phyloP scores from a whole-genome alignment of 345 rosid genomes.

The Euphorbia pulcherrima region DNA sequence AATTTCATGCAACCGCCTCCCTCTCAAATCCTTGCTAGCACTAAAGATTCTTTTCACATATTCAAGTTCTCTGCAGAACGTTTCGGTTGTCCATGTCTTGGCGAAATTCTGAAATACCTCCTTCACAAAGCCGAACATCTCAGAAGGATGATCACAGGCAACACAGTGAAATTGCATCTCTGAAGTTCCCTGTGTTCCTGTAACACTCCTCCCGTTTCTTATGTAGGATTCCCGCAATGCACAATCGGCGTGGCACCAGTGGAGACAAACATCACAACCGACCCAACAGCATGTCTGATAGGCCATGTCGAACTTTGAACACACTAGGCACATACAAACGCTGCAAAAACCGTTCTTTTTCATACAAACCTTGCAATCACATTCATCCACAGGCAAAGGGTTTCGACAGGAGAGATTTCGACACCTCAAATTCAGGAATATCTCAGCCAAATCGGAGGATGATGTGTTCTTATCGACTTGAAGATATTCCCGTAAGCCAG shows the following conservation, averaged over 20 bases:
- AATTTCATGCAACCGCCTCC: constrained; percentile 68
- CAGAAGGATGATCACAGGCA: constrained; percentile 95
- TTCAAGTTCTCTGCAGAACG: constrained; percentile 71
- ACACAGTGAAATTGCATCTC: constrained; percentile 94
- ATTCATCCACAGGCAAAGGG: constrained; percentile 85
- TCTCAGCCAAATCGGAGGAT: constrained; percentile 76
- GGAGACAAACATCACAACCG: constrained; percentile 96
- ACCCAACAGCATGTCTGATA: constrained; percentile 96
- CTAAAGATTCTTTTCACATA: constrained; percentile 80
- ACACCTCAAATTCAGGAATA: constrained; percentile 74
- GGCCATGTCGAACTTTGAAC: constrained; percentile 91
- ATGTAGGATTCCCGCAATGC: constrained; percentile 70
- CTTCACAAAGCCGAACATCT: constrained; percentile 98
- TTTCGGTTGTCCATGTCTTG: constrained; percentile 66
- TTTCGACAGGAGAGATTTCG: constrained; percentile 65
- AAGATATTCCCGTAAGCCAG: constrained; percentile 68
- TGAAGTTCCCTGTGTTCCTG: constrained; percentile 49
- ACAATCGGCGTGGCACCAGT: constrained; percentile 97
- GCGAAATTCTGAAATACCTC: constrained; percentile 86
- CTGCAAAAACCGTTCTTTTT: constrained; percentile 89
- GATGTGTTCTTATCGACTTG: constrained; percentile 45
- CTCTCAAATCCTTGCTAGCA: constrained; percentile 78
- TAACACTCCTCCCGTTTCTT: constrained; percentile 63
- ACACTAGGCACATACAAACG: constrained; percentile 90
- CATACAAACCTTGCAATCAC: constrained; percentile 85